Evolutionary conservation across 2,329 filamentous ascomycete species (phyloP).

Genomic region (Scytalidium sp.): DNA sequence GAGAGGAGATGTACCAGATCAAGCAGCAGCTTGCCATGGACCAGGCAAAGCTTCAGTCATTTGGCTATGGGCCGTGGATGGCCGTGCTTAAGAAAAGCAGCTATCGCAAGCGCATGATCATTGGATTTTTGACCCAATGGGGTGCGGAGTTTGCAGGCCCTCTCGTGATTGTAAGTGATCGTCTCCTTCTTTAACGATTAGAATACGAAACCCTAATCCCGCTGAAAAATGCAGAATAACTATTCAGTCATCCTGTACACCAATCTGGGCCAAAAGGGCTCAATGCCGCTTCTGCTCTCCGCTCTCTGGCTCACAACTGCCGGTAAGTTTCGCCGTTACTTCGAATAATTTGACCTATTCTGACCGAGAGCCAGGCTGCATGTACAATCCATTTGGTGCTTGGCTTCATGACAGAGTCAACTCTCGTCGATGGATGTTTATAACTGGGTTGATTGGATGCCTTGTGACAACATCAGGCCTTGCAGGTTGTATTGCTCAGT

Average conservation of each 20-base stretch:
- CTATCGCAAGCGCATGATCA: constrained; percentile 48
- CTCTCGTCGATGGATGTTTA: constrained; percentile 42
- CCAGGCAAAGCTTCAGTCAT: constrained; percentile 34
- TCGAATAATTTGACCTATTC: background rate
- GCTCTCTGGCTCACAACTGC: constrained; percentile 42
- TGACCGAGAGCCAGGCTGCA: constrained; percentile 26
- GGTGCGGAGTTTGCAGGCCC: constrained; percentile 50
- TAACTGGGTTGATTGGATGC: constrained; percentile 38
- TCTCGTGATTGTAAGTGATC: constrained; percentile 41
- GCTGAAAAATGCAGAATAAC: constrained; percentile 34
- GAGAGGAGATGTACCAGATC: constrained; percentile 44
- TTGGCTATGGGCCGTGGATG: constrained; percentile 38
- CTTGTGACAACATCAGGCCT: constrained; percentile 32
- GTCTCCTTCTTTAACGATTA: background rate
- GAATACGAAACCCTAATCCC: background rate
- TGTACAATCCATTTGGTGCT: constrained; percentile 44
- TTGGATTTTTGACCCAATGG: constrained; percentile 51
- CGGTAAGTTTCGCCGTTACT: constrained; percentile 19
- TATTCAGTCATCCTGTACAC: constrained; percentile 36
- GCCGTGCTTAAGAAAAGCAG: constrained; percentile 44
- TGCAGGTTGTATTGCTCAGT: constrained; percentile 34
- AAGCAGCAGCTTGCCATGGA: constrained; percentile 43
- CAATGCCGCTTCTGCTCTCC: constrained; percentile 37
- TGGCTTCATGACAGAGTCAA: constrained; percentile 46
- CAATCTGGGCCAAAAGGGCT: constrained; percentile 35